phyloP scores from a whole-genome alignment of 805 yeast species.

The Nakazawaea laoshanensis region DNA sequence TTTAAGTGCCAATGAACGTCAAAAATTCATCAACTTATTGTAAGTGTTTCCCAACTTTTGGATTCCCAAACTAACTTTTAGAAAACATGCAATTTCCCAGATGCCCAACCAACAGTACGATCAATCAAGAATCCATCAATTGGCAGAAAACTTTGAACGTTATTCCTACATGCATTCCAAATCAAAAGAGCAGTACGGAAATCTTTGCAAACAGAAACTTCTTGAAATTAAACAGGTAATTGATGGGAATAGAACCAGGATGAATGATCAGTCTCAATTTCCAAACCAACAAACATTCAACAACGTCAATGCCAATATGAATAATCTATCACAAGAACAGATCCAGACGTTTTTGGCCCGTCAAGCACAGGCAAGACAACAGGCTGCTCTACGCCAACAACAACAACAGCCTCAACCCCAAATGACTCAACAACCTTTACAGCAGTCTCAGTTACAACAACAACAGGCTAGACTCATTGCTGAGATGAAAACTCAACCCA shows the following conservation, averaged over 20 bases:
- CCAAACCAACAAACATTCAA: slow-evolving; percentile 4
- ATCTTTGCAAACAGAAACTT: slow-evolving; percentile 32
- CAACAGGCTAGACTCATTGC: slow-evolving; percentile 14
- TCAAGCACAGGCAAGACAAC: slow-evolving; percentile 11
- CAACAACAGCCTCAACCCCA: slow-evolving; percentile 19
- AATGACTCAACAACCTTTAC: slow-evolving; percentile 19
- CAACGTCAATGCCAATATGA: slow-evolving; percentile 18
- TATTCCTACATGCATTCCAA: slow-evolving; percentile 52
- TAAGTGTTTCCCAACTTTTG: slow-evolving; percentile 2
- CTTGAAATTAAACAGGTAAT: slow-evolving; percentile 29
- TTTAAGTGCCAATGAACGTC: slow-evolving; percentile 6
- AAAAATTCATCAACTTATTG: slow-evolving; percentile 10
- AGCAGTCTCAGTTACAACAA: slow-evolving; percentile 16
- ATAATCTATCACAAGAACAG: slow-evolving; percentile 13
- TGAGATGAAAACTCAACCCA: slow-evolving; percentile 55
- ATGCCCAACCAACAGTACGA: slow-evolving; percentile 11
- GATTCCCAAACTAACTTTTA: neutral
- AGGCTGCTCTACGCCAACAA: slow-evolving; percentile 13
- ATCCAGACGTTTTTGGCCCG: slow-evolving; percentile 10
- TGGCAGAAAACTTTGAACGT: slow-evolving; percentile 68
- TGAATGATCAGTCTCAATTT: slow-evolving; percentile 16
- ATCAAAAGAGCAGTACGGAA: slow-evolving; percentile 50
- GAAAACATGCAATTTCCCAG: slow-evolving; percentile 11
- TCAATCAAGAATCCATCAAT: slow-evolving; percentile 16
- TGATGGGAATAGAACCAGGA: slow-evolving; percentile 20